Base-by-base conservation (phyloP, 306 rosid genomes). In the Abrus pulchellus region DNA sequence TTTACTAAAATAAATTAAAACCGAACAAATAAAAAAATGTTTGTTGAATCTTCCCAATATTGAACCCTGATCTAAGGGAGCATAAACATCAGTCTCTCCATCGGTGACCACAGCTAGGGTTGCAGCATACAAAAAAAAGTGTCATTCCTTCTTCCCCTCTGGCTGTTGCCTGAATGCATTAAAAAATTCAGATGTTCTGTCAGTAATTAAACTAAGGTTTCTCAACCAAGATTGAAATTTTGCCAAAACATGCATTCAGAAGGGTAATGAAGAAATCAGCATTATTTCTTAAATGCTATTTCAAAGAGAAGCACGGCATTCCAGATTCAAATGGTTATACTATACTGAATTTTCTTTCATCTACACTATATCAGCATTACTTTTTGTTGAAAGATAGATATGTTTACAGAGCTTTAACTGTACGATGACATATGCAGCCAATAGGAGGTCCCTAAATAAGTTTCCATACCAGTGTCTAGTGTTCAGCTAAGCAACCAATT, bases 91-190 rank as follows among this genome's bases (percentile, higher is more conserved):
- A 85, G 50, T 85, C 85, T 72, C 85, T 79, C 84, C 87, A 84
- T 34, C 87, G 63, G 75, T 67, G 34, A 57, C 87, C 87, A 66
- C 87, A 83, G 72, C 79, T 83, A 32, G 83, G 83, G 66, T 83
- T 83, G 83, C 87, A 83, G 47, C 87, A 83, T 57, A 83, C 81
- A 9, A 83, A 83, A 62, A 83, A 83, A 32, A 83, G 87, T 5
- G 87, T 83, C 87, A 83, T 83, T 73, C 83, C 87, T 50, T 83
- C 87, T 69, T 83, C 87, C 61, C 87, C 87, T 67, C 87, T 79
- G 2, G 87, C 83, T 4, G 87, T 83, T 38, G 87, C 87, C 87
- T 83, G 87, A 74, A 66, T 73, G 40, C 77, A 83, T 56, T 6
- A 9, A 29, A 62, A 72, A 56, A 56, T 27, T 34, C 53, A 27